A percentile compares a stretch with the other conserved stretches of the same genome.
Conservation (phyloP, 768 basidiomycete genomes). For the Termitomyces sp. region DNA sequence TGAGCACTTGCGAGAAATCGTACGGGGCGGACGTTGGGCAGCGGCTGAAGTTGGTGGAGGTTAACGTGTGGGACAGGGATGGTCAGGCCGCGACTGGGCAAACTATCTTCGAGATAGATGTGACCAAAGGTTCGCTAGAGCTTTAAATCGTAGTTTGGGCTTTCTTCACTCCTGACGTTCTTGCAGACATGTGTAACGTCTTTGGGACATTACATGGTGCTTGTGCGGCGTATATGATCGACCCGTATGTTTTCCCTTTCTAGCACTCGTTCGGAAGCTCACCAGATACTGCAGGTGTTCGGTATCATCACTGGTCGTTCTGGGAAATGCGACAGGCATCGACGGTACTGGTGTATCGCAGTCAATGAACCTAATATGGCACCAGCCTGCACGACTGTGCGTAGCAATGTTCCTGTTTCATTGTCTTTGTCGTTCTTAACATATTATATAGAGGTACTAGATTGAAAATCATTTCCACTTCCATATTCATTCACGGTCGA, state of each 20-base stretch:
- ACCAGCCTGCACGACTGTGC: conserved; percentile 35
- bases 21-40: conserved; percentile 36
- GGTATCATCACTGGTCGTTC: conserved; percentile 35
- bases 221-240: conserved; percentile 53
- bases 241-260: conserved; percentile 35
- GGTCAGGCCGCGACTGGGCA: conserved; percentile 21
- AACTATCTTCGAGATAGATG: conserved; percentile 35
- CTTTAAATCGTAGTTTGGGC: too few species aligned
- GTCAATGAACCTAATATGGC: conserved; percentile 49
- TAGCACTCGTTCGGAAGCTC: background rate
- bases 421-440: background rate
- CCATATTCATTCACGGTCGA: conserved; percentile 37
- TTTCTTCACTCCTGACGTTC: background rate
- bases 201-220: conserved; percentile 50
- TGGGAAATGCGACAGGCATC: conserved; percentile 33
- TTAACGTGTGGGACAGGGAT: conserved; percentile 27
- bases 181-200: conserved; percentile 53
- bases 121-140: conserved; percentile 28
- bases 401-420: conserved; percentile 8
- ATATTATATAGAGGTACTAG: conserved; percentile 32
- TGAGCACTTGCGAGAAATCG: conserved; percentile 28
- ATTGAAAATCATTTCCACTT: conserved; percentile 37
- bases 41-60: conserved; percentile 31
- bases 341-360: conserved; percentile 47
- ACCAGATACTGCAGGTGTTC: conserved; percentile 32